Evolutionary conservation across 768 basidiomycete genomes (phyloP), one percentile per base, ranked within the genome.

Genomic region (Tulasnella sp.): DNA sequence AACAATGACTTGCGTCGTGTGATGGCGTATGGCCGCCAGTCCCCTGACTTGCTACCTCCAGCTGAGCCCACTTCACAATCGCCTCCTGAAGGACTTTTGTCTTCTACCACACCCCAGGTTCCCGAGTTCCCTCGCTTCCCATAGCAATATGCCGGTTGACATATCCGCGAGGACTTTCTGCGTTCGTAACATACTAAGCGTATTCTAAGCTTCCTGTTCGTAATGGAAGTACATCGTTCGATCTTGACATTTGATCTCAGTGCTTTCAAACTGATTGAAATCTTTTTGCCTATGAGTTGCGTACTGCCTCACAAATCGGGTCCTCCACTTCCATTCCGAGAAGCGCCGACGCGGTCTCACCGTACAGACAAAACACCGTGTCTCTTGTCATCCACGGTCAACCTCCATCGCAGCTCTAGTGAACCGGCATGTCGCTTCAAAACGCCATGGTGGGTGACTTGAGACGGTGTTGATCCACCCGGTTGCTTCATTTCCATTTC

Each of bases 1-100:
- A 74, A 48, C 32, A 55, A 74, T 5, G 44, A 74, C 44, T 55
- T 74, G 39, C 73, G 73, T 37, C n/a, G 75, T 4, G 55, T 76
- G 46, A 39, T 69, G 32, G 75, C 39, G 1, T 69, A 76, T 23
- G 44, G 73, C 46, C 26, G 37, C 6, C 18, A 67, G 23, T 35
- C 61, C 15, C 15, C 61, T 29, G 61, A 67, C 32, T 16, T 67
- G 32, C 32, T 67, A 16, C 61, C 61, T 26, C 61, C 29, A 32
- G 61, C 61, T 32, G 61, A 67, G 32, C 61, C 61, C 11, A 67
- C 61, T 10, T 67, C 61, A 67, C 61, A 67, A 67, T 67, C 61
- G 16, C 61, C 61, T 67, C 61, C 61, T 29, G 61, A 67, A 67
- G 61, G 26, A 13, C 32, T 67, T 35, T 32, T 67, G 32, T 29